Evolutionary conservation across 441 rosid species (phyloP).

Genomic region (Macaranga tanarius): DNA sequence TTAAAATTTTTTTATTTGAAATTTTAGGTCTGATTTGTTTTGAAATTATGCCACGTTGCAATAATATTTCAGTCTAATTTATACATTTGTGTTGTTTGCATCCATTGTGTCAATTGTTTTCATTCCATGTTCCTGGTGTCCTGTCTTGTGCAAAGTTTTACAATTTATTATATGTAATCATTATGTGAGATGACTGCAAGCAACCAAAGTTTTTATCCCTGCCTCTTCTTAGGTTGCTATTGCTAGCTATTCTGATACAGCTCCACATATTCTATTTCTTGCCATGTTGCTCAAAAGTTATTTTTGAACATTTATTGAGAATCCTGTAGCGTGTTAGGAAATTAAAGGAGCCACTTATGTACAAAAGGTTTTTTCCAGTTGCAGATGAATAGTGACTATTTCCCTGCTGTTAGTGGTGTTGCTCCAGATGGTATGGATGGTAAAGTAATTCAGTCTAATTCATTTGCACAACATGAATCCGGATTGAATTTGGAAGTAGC

Average conservation of each 20-base stretch:
- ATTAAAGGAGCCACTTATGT: slow-evolving; percentile 12
- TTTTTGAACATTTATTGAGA: slow-evolving; percentile 2
- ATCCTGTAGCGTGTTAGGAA: not conserved
- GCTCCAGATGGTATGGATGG: slow-evolving; percentile 19
- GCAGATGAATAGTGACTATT: slow-evolving; percentile 33
- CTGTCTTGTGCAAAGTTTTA: too few relatives aligned
- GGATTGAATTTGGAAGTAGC: slow-evolving; percentile 29
- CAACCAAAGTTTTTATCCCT: not conserved
- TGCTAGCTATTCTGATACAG: not conserved
- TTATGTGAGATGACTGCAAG: not conserved
- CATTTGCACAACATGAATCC: slow-evolving; percentile 35
- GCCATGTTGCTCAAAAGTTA: slow-evolving; percentile 5
- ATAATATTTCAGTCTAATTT: not conserved
- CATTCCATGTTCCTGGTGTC: not conserved
- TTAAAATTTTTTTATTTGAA: not conserved
- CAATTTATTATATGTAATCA: slow-evolving; percentile 15
- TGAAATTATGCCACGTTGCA: not conserved
- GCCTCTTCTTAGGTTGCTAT: not conserved
- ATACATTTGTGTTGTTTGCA: not conserved
- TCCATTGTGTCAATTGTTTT: not conserved
- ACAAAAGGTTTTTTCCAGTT: slow-evolving; percentile 15
- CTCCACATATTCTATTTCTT: not conserved
- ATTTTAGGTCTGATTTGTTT: not conserved
- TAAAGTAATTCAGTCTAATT: slow-evolving; percentile 23
- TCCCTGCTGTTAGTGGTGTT: slow-evolving; percentile 25